Evolutionary conservation across 352 stramenopile genomes (phyloP), one percentile per base, ranked within the genome.

Genomic region (Phytophthora syringae): DNA sequence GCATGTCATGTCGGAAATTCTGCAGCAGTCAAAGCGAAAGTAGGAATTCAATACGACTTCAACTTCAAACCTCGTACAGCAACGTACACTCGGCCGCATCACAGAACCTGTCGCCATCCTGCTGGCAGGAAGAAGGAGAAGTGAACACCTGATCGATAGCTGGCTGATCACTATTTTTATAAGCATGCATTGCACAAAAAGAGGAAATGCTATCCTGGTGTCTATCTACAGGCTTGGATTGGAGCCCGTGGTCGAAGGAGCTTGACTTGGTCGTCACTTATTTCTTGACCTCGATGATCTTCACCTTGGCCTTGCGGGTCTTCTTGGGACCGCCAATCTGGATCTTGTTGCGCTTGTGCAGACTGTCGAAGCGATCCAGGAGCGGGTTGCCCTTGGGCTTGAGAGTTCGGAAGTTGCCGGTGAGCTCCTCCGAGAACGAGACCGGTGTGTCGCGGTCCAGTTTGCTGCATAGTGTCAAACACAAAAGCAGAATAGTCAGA

Each of bases 281-380:
- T 74, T 93, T 93, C 67, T 88, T 93, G 27, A 70, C 75, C 57
- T 92, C 83, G 63, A 93, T 90, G 55, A 92, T 90, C 60, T 81
- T 86, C 56, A 92, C 70, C 74, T 93, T 93, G 59, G 72, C 69
- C 72, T 93, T 93, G 67, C 71, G 70, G 24, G 80, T 86, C 61
- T 79, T 74, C 48, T 72, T 77, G n/a, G 80, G 78, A 30, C 80
- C 69, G 32, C 86, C 88, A 56, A 91, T 79, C 43, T 91, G 71
- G 56, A 95, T 90, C 82, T 89, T 76, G 70, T 94, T 95, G 58
- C 88, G 86, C 76, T 93, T 92, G 82, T 93, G 88, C 49, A 95
- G 64, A 76, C 82, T 93, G 68, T 95, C 88, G 64, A 89, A 94
- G 28, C 88, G 85, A 56, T 95, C 88, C 43, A 93, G 68, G 18